Evolutionary conservation across 2,329 filamentous ascomycete species (phyloP), one percentile per base, ranked within the genome.

Genomic region (Tolypocladium paradoxum): DNA sequence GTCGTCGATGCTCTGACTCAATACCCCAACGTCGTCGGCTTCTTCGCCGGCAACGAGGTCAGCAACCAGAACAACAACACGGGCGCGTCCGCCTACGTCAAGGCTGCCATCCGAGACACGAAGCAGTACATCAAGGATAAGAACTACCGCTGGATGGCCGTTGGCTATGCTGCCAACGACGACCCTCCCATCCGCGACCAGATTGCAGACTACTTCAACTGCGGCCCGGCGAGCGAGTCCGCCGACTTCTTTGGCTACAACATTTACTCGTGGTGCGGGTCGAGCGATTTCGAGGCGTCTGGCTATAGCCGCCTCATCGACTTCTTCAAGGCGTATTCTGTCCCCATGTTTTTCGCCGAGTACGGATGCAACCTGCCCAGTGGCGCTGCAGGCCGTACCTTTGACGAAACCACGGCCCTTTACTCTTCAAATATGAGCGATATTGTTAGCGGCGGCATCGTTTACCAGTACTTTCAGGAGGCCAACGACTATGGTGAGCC

Each of bases 211-310:
- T 99, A 95, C 81, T 96, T 99, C 76, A 91, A 96, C 79, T 99
- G 93, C 68, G 88, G 91, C 56, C 51, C 63, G 3, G 70, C 82
- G 55, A 66, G 76, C 34, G 73, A 76, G 11, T 65, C 87, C 55
- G 95, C 97, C 60, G 93, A 99, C 73, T 97, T 95, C 78, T 99
- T 91, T 88, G 93, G 93, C 55, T 97, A 97, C 85, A 99, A 99
- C 79, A 96, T 97, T 75, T 99, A 99, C 81, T 95, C 91, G 52
- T 99, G 93, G 93, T 99, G 93, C 70, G 93, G 92, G 61, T 71
- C 90, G 62, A 95, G 88, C 65, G 83, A 77, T 63, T 93, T 87
- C 74, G 66, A 76, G 35, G 66, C 77, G 54, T 96, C 93, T 4
- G 89, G 90, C 52, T 99, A 91, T 73, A 77, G 85, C 59, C 78